Percentiles rank a stretch among this genome's conserved stretches.
phyloP scores from a whole-genome alignment of 73 alveolate species.

The Uronychia setigera region DNA sequence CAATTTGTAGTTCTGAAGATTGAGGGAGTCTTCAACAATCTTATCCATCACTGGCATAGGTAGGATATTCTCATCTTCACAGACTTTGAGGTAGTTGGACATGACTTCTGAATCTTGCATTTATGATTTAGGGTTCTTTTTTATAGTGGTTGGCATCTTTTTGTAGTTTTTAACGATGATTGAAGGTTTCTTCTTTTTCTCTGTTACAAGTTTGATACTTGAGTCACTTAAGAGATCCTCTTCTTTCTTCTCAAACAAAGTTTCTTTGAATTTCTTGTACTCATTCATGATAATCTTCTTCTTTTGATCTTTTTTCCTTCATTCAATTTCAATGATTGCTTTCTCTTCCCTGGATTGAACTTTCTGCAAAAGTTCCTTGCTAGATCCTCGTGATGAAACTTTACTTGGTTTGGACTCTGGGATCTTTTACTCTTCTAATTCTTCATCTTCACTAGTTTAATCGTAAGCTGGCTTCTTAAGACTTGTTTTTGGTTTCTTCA shows the following conservation, averaged over 20 bases:
- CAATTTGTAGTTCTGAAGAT: constrained; percentile 29
- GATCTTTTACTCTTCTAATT: not conserved
- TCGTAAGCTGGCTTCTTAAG: not conserved
- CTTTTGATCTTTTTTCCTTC: not conserved
- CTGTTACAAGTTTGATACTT: not conserved
- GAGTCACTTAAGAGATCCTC: not conserved
- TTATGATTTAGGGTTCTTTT: not conserved
- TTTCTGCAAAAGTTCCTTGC: not conserved
- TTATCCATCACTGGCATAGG: constrained; percentile 45
- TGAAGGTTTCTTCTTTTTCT: not conserved
- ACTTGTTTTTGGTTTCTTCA: not conserved
- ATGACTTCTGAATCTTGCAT: not conserved
- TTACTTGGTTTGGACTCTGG: not conserved
- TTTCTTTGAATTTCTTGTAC: not conserved
- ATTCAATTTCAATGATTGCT: not conserved
- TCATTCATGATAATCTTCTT: not conserved
- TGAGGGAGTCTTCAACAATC: constrained; percentile 25
- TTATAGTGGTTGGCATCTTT: not conserved
- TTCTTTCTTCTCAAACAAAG: not conserved
- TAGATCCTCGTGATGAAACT: not conserved
- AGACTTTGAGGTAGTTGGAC: constrained; percentile 9
- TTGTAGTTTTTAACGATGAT: not conserved
- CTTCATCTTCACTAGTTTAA: not conserved
- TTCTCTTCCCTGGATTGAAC: not conserved
- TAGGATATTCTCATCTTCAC: constrained; percentile 48